A percentile compares a stretch with the other conserved stretches of the same genome.
Evolutionary conservation across 345 rosid genomes (phyloP).

Genomic region (Ailanthus altissimus): DNA sequence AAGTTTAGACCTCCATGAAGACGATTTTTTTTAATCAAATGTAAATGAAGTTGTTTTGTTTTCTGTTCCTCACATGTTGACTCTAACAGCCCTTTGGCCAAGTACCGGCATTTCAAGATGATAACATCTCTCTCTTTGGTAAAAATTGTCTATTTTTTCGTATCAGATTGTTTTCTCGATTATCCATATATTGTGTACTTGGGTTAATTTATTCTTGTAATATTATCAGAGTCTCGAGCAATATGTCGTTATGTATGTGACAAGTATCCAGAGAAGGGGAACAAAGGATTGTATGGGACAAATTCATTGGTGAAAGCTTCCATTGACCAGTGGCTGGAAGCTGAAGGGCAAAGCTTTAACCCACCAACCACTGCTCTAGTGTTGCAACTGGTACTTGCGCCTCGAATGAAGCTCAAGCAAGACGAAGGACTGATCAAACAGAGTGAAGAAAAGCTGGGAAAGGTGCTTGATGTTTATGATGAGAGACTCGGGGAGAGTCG

Average conservation of each 20-base stretch:
- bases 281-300: slow-evolving; percentile 49
- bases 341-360: slow-evolving; percentile 61
- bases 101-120: slow-evolving; percentile 76
- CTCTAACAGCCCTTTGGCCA: slow-evolving; percentile 66
- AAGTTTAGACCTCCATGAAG: not conserved
- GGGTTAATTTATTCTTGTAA: not conserved
- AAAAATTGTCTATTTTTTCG: not conserved
- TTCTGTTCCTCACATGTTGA: not conserved
- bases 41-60: not conserved
- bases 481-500: slow-evolving; percentile 50
- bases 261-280: slow-evolving; percentile 52
- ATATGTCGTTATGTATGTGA: slow-evolving; percentile 65
- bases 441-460: slow-evolving; percentile 51
- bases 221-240: slow-evolving; percentile 52
- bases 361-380: slow-evolving; percentile 55
- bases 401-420: slow-evolving; percentile 56
- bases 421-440: slow-evolving; percentile 43
- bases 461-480: slow-evolving; percentile 66
- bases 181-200: not conserved
- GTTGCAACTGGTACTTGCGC: slow-evolving; percentile 65
- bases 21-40: not conserved
- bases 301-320: slow-evolving; percentile 65
- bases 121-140: slow-evolving; percentile 60
- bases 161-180: not conserved
- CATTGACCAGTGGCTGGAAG: slow-evolving; percentile 79